Percentiles rank a stretch among this genome's conserved stretches.
phyloP scores from a whole-genome alignment of 345 rosid species.

The Gynandropsis gynandra region DNA sequence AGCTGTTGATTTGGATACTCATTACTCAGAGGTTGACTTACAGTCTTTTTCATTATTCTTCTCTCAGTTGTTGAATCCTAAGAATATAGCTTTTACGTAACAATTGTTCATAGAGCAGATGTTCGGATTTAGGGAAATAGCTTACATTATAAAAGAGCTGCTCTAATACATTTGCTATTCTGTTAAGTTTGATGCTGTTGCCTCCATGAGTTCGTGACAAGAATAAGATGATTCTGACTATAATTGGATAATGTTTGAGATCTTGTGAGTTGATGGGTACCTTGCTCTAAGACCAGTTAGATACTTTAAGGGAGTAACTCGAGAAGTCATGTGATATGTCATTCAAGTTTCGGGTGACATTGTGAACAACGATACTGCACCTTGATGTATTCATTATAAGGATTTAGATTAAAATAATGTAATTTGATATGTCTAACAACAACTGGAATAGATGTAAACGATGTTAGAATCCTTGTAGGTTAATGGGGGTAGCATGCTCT shows the following conservation, averaged over 20 bases:
- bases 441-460: too few species aligned
- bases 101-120: not conserved
- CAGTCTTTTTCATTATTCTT: constrained; percentile 4
- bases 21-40: constrained; percentile 58
- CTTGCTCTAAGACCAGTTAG: not conserved
- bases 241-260: constrained; percentile 3
- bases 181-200: not conserved
- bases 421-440: too few species aligned
- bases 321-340: too few species aligned
- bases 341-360: too few species aligned
- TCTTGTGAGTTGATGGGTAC: not conserved
- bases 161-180: not conserved
- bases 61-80: not conserved
- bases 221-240: not conserved
- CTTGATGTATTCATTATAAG: too few species aligned
- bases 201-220: not conserved
- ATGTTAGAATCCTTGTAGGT: too few species aligned
- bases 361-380: too few species aligned
- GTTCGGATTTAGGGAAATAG: not conserved
- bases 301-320: not conserved
- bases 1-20: constrained; percentile 96
- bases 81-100: not conserved
- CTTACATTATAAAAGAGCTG: not conserved
- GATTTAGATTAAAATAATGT: too few species aligned
- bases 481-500: too few species aligned